phyloP scores from a whole-genome alignment of 202 grass and related monocot genomes.

The Alloteropsis angusta region DNA sequence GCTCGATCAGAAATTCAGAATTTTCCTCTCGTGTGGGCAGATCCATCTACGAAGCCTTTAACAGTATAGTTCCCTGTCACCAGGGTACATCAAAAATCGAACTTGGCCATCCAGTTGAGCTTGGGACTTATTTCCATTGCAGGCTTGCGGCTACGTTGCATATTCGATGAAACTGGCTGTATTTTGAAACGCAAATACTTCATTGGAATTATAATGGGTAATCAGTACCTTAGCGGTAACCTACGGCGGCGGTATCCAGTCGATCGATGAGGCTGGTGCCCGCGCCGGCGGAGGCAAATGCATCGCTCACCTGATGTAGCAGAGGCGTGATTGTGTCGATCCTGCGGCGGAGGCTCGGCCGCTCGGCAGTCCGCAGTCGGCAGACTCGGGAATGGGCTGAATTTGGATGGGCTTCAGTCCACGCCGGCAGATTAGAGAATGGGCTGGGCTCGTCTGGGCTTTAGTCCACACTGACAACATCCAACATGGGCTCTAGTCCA shows the following conservation, averaged over 20 bases:
- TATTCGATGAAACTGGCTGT: neutral
- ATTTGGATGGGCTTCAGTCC: neutral
- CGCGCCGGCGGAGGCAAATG: neutral
- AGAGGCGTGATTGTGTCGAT: neutral
- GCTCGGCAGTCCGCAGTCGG: no score
- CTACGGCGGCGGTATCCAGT: neutral
- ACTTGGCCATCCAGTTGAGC: neutral
- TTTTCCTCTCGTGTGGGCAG: neutral
- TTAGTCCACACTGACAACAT: no score
- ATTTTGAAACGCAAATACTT: neutral
- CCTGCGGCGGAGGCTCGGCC: no score
- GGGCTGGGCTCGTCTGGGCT: no score
- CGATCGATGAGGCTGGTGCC: neutral
- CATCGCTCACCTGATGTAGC: neutral
- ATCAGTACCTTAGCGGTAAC: neutral
- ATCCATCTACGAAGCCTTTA: neutral
- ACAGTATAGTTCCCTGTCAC: neutral
- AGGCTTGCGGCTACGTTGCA: neutral
- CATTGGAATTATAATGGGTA: no score
- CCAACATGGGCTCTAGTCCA: neutral
- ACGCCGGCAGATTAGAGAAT: neutral
- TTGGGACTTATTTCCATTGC: neutral
- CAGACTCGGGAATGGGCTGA: neutral
- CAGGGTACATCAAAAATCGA: neutral
- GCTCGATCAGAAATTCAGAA: neutral